Percentiles rank a stretch among this genome's conserved stretches.
phyloP scores from a whole-genome alignment of 1,139 yeast genomes.

The Suhomyces wounanorum region DNA sequence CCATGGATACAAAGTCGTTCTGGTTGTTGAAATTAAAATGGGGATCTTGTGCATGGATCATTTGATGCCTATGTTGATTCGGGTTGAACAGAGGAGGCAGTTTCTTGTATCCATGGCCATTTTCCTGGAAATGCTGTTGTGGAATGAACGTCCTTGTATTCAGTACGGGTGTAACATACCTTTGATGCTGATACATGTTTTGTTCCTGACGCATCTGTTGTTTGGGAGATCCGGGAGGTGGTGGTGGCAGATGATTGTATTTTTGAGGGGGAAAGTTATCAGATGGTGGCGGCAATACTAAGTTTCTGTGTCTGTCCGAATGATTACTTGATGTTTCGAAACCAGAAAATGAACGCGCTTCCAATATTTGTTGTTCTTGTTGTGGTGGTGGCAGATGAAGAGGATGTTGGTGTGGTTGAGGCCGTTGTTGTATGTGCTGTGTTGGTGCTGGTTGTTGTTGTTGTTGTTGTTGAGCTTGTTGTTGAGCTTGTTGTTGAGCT shows the following conservation, averaged over 20 bases:
- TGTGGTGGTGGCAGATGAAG: not conserved
- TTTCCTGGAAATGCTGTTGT: not conserved
- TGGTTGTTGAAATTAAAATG: not conserved
- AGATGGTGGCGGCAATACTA: conserved; percentile 6
- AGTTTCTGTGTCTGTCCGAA: not conserved
- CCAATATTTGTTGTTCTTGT: not conserved
- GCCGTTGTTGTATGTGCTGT: not conserved
- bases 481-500: not conserved
- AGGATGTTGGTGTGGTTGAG: not conserved
- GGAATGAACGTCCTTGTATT: not conserved
- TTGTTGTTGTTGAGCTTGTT: not conserved
- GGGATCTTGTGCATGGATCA: not conserved
- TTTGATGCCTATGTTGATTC: not conserved
- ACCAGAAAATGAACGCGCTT: conserved; percentile 1
- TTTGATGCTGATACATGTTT: not conserved
- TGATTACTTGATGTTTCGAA: not conserved
- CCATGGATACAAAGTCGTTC: conserved; percentile 24
- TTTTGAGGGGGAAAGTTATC: conserved; percentile 6
- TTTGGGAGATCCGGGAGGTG: conserved; percentile 11
- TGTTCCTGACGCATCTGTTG: conserved; percentile 1
- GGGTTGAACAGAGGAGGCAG: not conserved
- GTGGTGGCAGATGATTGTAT: conserved; percentile 3
- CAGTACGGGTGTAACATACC: not conserved
- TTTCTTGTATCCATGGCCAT: not conserved
- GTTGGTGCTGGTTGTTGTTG: not conserved